Evolutionary conservation across 1,284 basidiomycete species (phyloP).

Genomic region (Moesziomyces aphidis): DNA sequence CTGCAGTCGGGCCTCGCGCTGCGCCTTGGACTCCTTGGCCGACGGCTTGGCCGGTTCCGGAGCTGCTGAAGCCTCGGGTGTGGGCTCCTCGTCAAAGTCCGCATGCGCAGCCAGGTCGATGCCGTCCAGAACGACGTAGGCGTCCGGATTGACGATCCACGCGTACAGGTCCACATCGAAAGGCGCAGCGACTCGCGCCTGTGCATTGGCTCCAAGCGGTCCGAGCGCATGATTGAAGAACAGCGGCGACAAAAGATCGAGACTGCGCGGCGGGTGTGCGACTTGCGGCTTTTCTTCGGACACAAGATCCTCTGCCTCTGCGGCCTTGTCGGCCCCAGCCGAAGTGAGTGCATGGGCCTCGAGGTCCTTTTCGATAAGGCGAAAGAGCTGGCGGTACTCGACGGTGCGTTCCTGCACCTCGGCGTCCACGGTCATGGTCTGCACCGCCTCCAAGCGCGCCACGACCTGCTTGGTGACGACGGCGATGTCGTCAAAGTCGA

Average conservation of each 20-base stretch:
- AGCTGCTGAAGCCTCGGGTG: not conserved
- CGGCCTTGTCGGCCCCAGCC: not conserved
- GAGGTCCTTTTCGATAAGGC: slow-evolving; percentile 84
- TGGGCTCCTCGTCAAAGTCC: slow-evolving; percentile 4
- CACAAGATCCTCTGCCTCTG: not conserved
- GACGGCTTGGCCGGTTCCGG: not conserved
- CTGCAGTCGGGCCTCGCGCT: slow-evolving; percentile 11
- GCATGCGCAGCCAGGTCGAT: slow-evolving; percentile 15
- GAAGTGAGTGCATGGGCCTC: slow-evolving; percentile 23
- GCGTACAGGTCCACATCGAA: slow-evolving; percentile 85
- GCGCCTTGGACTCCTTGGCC: slow-evolving; percentile 2
- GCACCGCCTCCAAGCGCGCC: slow-evolving; percentile 73
- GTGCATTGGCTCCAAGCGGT: slow-evolving; percentile 83
- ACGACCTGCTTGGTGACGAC: slow-evolving; percentile 75
- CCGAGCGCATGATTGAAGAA: slow-evolving; percentile 85
- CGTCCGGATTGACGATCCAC: slow-evolving; percentile 77
- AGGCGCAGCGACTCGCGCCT: slow-evolving; percentile 81
- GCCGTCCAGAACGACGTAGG: slow-evolving; percentile 22
- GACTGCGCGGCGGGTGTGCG: slow-evolving; percentile 77
- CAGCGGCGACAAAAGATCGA: slow-evolving; percentile 86
- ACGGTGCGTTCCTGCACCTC: slow-evolving; percentile 92
- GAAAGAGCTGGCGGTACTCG: slow-evolving; percentile 82
- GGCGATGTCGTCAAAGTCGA: slow-evolving; percentile 74
- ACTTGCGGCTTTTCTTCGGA: not conserved
- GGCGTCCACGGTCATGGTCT: slow-evolving; percentile 74